phyloP scores from a whole-genome alignment of 176 grass and related monocot species.

The Oryza officinalis region DNA sequence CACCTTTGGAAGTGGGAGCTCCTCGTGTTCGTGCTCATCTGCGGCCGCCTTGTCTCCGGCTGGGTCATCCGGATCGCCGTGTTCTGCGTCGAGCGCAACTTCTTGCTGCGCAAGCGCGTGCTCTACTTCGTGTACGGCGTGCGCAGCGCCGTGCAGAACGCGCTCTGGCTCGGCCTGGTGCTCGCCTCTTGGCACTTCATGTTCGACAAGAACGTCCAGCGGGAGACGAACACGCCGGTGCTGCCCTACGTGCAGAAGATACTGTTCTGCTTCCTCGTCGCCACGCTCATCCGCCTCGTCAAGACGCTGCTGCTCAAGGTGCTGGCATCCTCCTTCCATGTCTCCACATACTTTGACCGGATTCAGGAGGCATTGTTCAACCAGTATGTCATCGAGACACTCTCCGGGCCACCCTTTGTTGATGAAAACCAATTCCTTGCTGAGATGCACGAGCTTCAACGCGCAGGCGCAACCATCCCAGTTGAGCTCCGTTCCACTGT shows the following conservation, averaged over 20 bases:
- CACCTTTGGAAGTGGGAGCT: slow-evolving; percentile 83
- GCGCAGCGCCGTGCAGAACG: slow-evolving; percentile 63
- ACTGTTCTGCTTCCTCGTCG: slow-evolving; percentile 70
- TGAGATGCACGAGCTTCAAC: slow-evolving; percentile 68
- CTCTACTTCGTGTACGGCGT: slow-evolving; percentile 92
- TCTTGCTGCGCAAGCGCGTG: slow-evolving; percentile 69
- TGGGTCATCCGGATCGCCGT: slow-evolving; percentile 70
- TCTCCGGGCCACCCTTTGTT: slow-evolving; percentile 66
- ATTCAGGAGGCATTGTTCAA: slow-evolving; percentile 83
- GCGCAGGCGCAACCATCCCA: slow-evolving; percentile 54
- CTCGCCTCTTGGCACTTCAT: slow-evolving; percentile 72
- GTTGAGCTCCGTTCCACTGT: slow-evolving; percentile 47
- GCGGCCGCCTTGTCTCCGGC: slow-evolving; percentile 73
- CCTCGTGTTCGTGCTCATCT: slow-evolving; percentile 71
- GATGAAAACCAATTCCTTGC: slow-evolving; percentile 59
- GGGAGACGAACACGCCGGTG: slow-evolving; percentile 30
- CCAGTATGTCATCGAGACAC: slow-evolving; percentile 74
- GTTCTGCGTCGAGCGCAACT: slow-evolving; percentile 75
- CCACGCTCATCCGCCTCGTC: slow-evolving; percentile 61
- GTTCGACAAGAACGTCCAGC: slow-evolving; percentile 61
- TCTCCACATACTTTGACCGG: slow-evolving; percentile 79
- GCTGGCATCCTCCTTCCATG: slow-evolving; percentile 79
- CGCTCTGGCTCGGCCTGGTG: slow-evolving; percentile 73
- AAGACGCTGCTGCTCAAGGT: slow-evolving; percentile 89
- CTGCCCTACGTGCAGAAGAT: slow-evolving; percentile 75